A percentile compares a stretch with the other conserved stretches of the same genome.
Evolutionary conservation across 495 filamentous ascomycete species (phyloP).

Genomic region (Tuber brumale): DNA sequence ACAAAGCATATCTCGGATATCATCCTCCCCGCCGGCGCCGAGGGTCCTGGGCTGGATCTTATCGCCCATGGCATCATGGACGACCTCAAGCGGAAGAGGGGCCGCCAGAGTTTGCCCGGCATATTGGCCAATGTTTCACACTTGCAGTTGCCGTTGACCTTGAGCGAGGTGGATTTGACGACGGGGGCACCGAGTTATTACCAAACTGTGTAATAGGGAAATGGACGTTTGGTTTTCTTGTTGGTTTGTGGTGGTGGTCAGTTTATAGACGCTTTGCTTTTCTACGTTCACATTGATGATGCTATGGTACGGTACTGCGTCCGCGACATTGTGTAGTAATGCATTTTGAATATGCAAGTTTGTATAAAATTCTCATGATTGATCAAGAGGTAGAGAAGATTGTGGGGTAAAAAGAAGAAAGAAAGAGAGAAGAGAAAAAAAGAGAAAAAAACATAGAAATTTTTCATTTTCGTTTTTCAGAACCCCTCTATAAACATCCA

Average conservation of each 20-base stretch:
- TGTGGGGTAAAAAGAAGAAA: not conserved
- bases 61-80: conserved; percentile 39
- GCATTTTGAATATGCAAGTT: not conserved
- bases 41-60: conserved; percentile 35
- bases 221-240: not conserved
- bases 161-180: conserved; percentile 31
- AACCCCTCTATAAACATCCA: conserved; percentile 2
- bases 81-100: conserved; percentile 33
- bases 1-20: conserved; percentile 37
- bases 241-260: not conserved
- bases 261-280: not conserved
- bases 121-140: conserved; percentile 3
- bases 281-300: conserved; percentile 2
- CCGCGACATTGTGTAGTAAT: not conserved
- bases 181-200: conserved; percentile 32
- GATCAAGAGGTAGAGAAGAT: not conserved
- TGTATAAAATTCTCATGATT: not conserved
- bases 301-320: not conserved
- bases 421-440: not conserved
- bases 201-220: conserved; percentile 20
- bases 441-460: not conserved
- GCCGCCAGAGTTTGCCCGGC: conserved; percentile 9
- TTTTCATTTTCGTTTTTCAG: not conserved
- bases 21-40: conserved; percentile 34
- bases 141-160: conserved; percentile 14